phyloP scores from a whole-genome alignment of 208 protist species.

The Leishmania amazonensis region DNA sequence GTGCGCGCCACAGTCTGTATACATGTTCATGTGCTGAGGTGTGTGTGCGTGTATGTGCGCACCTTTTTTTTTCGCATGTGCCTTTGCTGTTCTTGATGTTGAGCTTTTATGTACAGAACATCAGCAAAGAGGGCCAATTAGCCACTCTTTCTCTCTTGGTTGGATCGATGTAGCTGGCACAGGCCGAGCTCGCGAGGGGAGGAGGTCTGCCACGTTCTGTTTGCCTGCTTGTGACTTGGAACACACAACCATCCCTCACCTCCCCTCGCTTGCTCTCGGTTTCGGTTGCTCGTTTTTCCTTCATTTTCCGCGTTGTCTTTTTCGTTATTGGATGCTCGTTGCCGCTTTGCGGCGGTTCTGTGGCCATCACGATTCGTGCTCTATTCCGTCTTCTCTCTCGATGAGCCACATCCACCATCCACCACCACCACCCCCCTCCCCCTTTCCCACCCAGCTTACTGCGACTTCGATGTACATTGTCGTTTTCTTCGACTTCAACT shows the following conservation, averaged over 20 bases:
- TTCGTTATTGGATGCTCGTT: not conserved
- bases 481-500: not conserved
- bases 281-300: not conserved
- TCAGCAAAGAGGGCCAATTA: not conserved
- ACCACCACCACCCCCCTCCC: not conserved
- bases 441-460: not conserved
- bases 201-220: not conserved
- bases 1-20: not conserved
- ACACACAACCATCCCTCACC: not conserved
- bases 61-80: constrained; percentile 16
- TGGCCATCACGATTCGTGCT: not conserved
- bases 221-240: not conserved
- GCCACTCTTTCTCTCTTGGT: not conserved
- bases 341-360: not conserved
- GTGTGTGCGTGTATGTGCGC: not conserved
- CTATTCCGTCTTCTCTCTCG: not conserved
- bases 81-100: not conserved
- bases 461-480: not conserved
- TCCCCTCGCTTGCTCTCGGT: not conserved
- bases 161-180: not conserved
- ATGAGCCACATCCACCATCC: not conserved
- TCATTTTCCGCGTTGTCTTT: not conserved
- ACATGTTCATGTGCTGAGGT: not conserved
- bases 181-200: not conserved
- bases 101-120: not conserved